Evolutionary conservation across 2,329 filamentous ascomycete genomes (phyloP).

Genomic region (Calonectria leucothoes): DNA sequence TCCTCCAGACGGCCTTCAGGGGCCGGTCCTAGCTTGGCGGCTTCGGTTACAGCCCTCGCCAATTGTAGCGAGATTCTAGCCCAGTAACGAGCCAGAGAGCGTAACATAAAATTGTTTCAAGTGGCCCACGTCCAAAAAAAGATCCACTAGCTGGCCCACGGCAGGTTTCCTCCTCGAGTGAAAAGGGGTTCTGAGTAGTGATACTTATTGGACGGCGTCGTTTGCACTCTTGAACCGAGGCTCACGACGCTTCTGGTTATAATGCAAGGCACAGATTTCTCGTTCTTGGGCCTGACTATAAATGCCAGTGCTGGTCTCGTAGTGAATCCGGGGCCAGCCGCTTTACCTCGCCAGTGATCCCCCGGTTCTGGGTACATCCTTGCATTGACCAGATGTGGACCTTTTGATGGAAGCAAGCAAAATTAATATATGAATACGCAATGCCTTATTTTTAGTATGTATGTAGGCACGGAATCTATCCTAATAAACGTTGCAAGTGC

Average conservation of each 20-base stretch:
- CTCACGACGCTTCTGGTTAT: not conserved
- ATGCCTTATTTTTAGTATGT: not conserved
- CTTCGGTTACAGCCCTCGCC: constrained; percentile 51
- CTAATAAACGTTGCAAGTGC: not conserved
- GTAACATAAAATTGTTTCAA: constrained; percentile 1
- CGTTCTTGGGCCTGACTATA: not conserved
- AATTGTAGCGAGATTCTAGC: constrained; percentile 45
- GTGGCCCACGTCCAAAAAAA: not conserved
- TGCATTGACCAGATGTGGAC: not conserved
- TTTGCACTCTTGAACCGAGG: not conserved
- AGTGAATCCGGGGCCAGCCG: not conserved
- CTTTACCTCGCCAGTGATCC: not conserved
- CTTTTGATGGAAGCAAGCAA: not conserved
- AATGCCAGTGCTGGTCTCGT: not conserved
- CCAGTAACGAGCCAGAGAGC: constrained; percentile 40
- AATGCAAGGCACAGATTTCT: constrained; percentile 12
- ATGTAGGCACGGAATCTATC: not conserved
- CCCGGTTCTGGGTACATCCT: not conserved
- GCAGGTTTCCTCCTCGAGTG: not conserved
- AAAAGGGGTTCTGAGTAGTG: constrained; percentile 3
- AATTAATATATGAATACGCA: not conserved
- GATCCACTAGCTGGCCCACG: not conserved
- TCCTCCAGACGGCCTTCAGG: constrained; percentile 40
- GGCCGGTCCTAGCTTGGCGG: constrained; percentile 46
- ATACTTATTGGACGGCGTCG: not conserved